phyloP scores from a whole-genome alignment of 371 early-diverging fungal genomes.

The Basidiobolus meristosporus region DNA sequence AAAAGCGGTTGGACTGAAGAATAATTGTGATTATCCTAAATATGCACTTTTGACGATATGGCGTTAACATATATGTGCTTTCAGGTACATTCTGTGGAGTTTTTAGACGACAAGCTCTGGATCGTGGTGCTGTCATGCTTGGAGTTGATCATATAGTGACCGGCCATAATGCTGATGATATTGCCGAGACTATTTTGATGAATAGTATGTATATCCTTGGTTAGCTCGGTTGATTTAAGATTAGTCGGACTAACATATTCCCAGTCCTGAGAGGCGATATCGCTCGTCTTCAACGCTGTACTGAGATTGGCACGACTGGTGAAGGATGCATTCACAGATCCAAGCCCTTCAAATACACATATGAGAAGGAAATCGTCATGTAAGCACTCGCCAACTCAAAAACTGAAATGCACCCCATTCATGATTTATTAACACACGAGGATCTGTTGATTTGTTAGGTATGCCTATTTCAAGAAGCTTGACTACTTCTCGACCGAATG shows the following conservation, averaged over 20 bases:
- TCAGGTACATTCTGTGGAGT: constrained; percentile 95
- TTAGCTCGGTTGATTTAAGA: neutral
- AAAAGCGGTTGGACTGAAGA: constrained; percentile 82
- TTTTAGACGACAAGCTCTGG: constrained; percentile 96
- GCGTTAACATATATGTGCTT: neutral
- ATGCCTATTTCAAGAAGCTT: constrained; percentile 96
- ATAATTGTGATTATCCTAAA: constrained; percentile 56
- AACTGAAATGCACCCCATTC: neutral
- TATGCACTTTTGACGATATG: neutral
- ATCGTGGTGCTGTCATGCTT: constrained; percentile 86
- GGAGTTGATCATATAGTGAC: constrained; percentile 94
- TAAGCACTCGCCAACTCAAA: constrained; percentile 9
- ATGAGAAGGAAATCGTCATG: constrained; percentile 99
- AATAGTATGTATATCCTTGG: constrained; percentile 48
- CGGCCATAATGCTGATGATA: constrained; percentile 99
- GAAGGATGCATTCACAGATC: constrained; percentile 65
- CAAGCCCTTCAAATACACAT: constrained; percentile 98
- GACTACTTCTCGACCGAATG: constrained; percentile 99
- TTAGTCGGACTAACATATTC: neutral
- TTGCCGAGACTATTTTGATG: constrained; percentile 99
- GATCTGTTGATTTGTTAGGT: constrained; percentile 11
- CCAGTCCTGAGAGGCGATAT: constrained; percentile 94
- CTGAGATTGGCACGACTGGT: constrained; percentile 69
- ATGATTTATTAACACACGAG: neutral
- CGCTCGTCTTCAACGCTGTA: constrained; percentile 86